These are phyloP conservation scores for Sporormia fimetaria DNA, from an alignment of 495 filamentous ascomycete species.

Conservation along the genomic window DNA sequence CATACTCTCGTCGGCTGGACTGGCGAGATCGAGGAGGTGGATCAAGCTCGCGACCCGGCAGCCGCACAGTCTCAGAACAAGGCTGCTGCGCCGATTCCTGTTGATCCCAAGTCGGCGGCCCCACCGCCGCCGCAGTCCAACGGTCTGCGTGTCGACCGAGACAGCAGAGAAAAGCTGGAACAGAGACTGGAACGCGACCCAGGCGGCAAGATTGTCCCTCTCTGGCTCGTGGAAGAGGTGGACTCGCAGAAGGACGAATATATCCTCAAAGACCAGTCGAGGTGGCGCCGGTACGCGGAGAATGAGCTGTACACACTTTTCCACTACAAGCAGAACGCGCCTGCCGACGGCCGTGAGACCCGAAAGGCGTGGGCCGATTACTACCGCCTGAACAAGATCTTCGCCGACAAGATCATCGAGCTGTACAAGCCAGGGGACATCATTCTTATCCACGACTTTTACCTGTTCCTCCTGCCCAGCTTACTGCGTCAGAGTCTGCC, in stretches of 20 bases:
- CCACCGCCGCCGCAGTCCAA: slow-evolving; percentile 48
- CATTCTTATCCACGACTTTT: slow-evolving; percentile 84
- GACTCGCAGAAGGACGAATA: slow-evolving; percentile 52
- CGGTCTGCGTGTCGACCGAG: slow-evolving; percentile 49
- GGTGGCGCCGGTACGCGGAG: slow-evolving; percentile 84
- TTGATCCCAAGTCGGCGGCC: slow-evolving; percentile 45
- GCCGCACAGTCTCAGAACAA: slow-evolving; percentile 38
- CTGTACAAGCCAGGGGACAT: slow-evolving; percentile 84
- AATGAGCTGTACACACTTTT: slow-evolving; percentile 79
- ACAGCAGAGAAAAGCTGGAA: slow-evolving; percentile 60
- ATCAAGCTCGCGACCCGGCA: slow-evolving; percentile 22
- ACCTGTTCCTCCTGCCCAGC: slow-evolving; percentile 74
- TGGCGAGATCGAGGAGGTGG: slow-evolving; percentile 58
- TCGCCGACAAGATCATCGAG: slow-evolving; percentile 73
- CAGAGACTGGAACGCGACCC: slow-evolving; percentile 54
- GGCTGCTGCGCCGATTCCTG: slow-evolving; percentile 59
- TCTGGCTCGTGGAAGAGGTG: slow-evolving; percentile 69
- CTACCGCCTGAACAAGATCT: slow-evolving; percentile 72
- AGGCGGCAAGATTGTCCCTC: slow-evolving; percentile 59
- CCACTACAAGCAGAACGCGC: slow-evolving; percentile 87
- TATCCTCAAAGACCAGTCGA: slow-evolving; percentile 59
- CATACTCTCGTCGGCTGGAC: slow-evolving; percentile 89
- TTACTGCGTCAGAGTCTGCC: slow-evolving; percentile 71
- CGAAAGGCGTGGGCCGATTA: slow-evolving; percentile 83
- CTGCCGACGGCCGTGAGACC: slow-evolving; percentile 69